Percentiles rank a stretch among this genome's conserved stretches.
Evolutionary conservation across 129 eudicot genomes (phyloP).

Genomic region (Centrapalus pauciflorus): DNA sequence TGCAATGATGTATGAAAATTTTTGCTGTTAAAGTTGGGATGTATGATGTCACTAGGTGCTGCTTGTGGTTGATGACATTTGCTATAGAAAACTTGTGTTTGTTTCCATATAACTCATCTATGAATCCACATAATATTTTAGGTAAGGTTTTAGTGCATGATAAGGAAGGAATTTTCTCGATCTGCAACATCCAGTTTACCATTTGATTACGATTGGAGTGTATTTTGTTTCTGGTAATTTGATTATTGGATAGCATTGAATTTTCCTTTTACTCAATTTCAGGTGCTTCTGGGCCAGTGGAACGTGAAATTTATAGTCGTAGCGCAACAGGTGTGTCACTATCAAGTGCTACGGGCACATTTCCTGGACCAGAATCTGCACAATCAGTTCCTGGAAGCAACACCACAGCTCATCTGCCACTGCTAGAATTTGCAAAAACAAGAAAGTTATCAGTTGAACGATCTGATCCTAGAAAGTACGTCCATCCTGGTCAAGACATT

Average conservation of each 20-base stretch:
- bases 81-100: not conserved
- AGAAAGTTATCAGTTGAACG: constrained; percentile 74
- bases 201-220: not conserved
- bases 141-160: too few relatives aligned
- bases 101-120: not conserved
- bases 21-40: not conserved
- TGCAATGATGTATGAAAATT: not conserved
- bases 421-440: constrained; percentile 78
- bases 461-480: constrained; percentile 64
- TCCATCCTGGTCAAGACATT: not conserved
- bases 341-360: constrained; percentile 47
- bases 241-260: not conserved
- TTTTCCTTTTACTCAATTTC: not conserved
- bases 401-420: constrained; percentile 49
- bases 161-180: too few relatives aligned
- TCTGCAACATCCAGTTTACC: too few relatives aligned
- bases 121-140: not conserved
- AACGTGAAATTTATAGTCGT: constrained; percentile 46
- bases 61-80: not conserved
- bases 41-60: too few relatives aligned
- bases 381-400: constrained; percentile 61
- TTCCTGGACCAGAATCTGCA: constrained; percentile 56
- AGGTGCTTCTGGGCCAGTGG: constrained; percentile 43
- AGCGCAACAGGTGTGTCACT: constrained; percentile 30
- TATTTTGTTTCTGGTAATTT: not conserved